These are phyloP conservation scores for Aquilaria yunnanensis DNA, from an alignment of 345 rosid genomes.

Conservation along the genomic window DNA sequence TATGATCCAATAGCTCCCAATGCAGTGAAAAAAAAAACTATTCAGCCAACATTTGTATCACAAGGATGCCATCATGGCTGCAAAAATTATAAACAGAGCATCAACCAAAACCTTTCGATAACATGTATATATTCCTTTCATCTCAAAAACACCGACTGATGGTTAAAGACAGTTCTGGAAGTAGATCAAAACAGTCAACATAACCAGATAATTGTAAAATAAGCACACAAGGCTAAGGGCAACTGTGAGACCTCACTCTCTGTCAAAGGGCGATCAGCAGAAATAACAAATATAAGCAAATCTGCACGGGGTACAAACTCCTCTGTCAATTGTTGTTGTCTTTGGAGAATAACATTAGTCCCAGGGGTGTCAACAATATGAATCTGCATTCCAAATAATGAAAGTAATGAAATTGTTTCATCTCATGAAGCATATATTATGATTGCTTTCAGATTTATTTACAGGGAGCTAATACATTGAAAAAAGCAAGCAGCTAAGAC, in stretches of 20 bases:
- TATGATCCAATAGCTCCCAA: too few relatives aligned
- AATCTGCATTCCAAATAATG: slow-evolving; percentile 49
- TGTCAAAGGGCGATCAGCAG: slow-evolving; percentile 94
- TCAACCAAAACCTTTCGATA: too few relatives aligned
- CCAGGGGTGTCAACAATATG: slow-evolving; percentile 91
- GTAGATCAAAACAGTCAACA: not conserved
- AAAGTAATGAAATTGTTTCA: slow-evolving; percentile 12
- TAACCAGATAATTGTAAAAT: not conserved
- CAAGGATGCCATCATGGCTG: too few relatives aligned
- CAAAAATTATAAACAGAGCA: too few relatives aligned
- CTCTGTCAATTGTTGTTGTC: slow-evolving; percentile 94
- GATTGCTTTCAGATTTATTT: not conserved
- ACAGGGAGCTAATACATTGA: not conserved
- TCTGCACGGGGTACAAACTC: slow-evolving; percentile 95
- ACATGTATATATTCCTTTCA: too few relatives aligned
- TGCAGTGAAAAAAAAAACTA: too few relatives aligned
- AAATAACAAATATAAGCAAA: slow-evolving; percentile 88
- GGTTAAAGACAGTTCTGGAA: too few relatives aligned
- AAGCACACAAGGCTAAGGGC: slow-evolving; percentile 5
- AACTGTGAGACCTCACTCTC: slow-evolving; percentile 79
- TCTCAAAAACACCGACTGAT: too few relatives aligned
- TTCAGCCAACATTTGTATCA: too few relatives aligned
- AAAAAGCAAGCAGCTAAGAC: not conserved
- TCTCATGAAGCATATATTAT: slow-evolving; percentile 1
- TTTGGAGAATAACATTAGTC: slow-evolving; percentile 93